These are phyloP conservation scores for Talaromyces sp. DNA, from an alignment of 2,329 filamentous ascomycete species.

Conservation along the genomic window DNA sequence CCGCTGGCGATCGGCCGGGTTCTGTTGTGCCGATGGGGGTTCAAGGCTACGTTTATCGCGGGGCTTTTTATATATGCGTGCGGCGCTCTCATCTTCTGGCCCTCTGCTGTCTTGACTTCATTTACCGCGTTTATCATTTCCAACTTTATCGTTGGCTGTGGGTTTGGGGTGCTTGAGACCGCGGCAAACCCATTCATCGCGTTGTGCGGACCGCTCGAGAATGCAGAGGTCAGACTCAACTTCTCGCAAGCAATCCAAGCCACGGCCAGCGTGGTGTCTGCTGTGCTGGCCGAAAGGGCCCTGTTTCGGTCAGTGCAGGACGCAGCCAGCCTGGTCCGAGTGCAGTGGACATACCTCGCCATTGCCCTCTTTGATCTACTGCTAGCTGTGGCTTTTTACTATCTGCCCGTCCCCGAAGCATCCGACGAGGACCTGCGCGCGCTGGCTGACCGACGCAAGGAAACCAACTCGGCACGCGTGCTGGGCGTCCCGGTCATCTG, in stretches of 20 bases:
- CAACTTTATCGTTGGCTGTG: slow-evolving; percentile 58
- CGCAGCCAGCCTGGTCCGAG: slow-evolving; percentile 50
- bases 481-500: slow-evolving; percentile 47
- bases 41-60: slow-evolving; percentile 57
- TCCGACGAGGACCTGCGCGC: slow-evolving; percentile 55
- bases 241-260: slow-evolving; percentile 58
- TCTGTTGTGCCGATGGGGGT: slow-evolving; percentile 54
- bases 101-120: slow-evolving; percentile 56
- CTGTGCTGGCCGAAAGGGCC: slow-evolving; percentile 53
- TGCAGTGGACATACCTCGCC: slow-evolving; percentile 61
- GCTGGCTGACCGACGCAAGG: slow-evolving; percentile 46
- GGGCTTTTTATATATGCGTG: slow-evolving; percentile 58
- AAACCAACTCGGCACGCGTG: slow-evolving; percentile 43
- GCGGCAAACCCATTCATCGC: slow-evolving; percentile 58
- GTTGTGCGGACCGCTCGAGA: slow-evolving; percentile 55
- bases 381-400: slow-evolving; percentile 55
- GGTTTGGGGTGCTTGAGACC: slow-evolving; percentile 55
- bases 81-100: slow-evolving; percentile 58
- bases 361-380: slow-evolving; percentile 56
- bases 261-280: slow-evolving; percentile 54
- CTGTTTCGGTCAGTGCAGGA: slow-evolving; percentile 48
- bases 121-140: slow-evolving; percentile 56
- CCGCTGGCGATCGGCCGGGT: slow-evolving; percentile 50
- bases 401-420: slow-evolving; percentile 57
- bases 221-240: slow-evolving; percentile 55